phyloP scores from a whole-genome alignment of 1,284 basidiomycete genomes.

The Polyporus tsugae region DNA sequence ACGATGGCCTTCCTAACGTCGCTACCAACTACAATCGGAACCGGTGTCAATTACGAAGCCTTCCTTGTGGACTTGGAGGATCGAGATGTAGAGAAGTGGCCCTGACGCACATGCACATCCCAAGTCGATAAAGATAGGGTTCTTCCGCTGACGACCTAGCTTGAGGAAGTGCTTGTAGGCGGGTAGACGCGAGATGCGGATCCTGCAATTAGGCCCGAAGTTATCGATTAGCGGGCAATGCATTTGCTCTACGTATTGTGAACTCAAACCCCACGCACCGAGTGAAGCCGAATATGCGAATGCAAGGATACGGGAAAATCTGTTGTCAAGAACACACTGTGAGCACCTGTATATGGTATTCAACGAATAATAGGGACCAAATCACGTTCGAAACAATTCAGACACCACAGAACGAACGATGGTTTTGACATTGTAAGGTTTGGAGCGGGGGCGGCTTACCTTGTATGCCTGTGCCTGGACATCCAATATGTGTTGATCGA shows the following conservation, averaged over 20 bases:
- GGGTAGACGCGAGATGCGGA: conserved; percentile 46
- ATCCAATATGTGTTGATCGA: conserved; percentile 54
- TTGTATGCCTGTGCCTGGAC: conserved; percentile 46
- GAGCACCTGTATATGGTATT: neutral
- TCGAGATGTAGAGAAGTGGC: too few species aligned
- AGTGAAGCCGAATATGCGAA: conserved; percentile 30
- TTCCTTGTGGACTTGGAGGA: too few species aligned
- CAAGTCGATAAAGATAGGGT: conserved; percentile 55
- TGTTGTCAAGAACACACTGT: neutral
- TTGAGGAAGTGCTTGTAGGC: conserved; percentile 51
- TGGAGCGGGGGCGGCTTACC: conserved; percentile 15
- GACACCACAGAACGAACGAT: too few species aligned
- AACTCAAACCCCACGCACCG: conserved; percentile 17
- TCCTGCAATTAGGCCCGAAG: conserved; percentile 27
- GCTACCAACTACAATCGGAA: conserved; percentile 47
- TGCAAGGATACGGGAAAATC: conserved; percentile 31
- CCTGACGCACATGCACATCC: conserved; percentile 55
- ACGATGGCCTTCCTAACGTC: conserved; percentile 50
- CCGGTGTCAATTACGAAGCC: neutral
- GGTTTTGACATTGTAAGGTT: neutral
- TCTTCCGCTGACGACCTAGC: conserved; percentile 45
- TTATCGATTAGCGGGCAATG: neutral
- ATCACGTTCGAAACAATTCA: too few species aligned
- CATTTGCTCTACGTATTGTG: neutral
- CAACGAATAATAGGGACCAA: neutral